A percentile compares a stretch with the other conserved stretches of the same genome.
These are phyloP conservation scores for Colletotrichum lindemuthianum DNA, from an alignment of 2,329 filamentous ascomycete species.

Conservation along the genomic window DNA sequence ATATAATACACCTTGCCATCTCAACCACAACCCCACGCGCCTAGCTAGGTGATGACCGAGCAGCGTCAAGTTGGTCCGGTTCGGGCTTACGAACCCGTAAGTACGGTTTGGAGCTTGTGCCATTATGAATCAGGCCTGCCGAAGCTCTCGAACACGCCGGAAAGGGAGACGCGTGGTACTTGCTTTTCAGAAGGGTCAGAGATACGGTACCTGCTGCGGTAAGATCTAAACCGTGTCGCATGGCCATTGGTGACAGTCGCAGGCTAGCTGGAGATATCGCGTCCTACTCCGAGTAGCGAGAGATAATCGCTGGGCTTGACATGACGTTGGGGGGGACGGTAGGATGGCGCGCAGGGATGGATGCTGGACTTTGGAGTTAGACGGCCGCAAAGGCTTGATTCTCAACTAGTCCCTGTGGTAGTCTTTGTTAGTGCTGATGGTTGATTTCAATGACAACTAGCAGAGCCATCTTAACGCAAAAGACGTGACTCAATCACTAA, in stretches of 20 bases:
- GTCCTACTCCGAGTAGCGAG: neutral
- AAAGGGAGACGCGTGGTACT: slow-evolving; percentile 5
- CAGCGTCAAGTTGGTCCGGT: slow-evolving; percentile 12
- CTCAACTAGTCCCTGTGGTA: neutral
- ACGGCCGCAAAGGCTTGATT: neutral
- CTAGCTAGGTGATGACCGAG: slow-evolving; percentile 28
- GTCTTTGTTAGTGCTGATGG: neutral
- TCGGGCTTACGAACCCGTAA: slow-evolving; percentile 15
- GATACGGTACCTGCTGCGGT: slow-evolving; percentile 4
- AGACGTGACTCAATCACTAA: slow-evolving; percentile 16
- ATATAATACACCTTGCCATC: slow-evolving; percentile 20
- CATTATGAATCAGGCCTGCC: slow-evolving; percentile 27
- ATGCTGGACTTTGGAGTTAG: slow-evolving; percentile 14
- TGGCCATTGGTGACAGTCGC: slow-evolving; percentile 5
- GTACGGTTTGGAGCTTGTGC: neutral
- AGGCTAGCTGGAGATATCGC: neutral
- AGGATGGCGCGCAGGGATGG: slow-evolving; percentile 18
- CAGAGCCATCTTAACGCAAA: neutral
- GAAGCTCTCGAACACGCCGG: slow-evolving; percentile 17
- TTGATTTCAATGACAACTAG: too few species aligned
- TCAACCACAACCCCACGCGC: neutral
- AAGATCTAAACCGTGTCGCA: slow-evolving; percentile 21
- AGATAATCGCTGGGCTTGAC: slow-evolving; percentile 12
- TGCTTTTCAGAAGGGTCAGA: neutral
- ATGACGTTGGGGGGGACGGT: slow-evolving; percentile 12